Conservation (phyloP, 2,329 filamentous ascomycete genomes). For the Ambrosiella xylebori region DNA sequence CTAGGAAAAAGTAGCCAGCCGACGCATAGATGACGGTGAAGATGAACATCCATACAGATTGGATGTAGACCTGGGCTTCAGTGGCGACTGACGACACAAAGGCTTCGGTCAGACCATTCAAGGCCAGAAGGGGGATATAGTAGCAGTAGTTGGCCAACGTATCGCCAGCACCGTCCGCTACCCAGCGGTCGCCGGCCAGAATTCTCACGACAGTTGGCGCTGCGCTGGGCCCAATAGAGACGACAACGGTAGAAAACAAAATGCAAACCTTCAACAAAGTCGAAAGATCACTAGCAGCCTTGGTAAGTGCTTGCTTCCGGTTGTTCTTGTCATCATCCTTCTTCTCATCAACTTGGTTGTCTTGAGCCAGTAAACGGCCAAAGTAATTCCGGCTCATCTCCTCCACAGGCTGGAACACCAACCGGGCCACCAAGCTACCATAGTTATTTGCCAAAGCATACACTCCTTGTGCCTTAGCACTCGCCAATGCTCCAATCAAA, state of each 20-base stretch:
- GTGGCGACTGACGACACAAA: slow-evolving; percentile 81
- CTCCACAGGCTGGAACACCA: slow-evolving; percentile 88
- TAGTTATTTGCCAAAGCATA: slow-evolving; percentile 93
- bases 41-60: slow-evolving; percentile 67
- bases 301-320: slow-evolving; percentile 20
- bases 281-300: slow-evolving; percentile 36
- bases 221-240: slow-evolving; percentile 56
- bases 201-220: slow-evolving; percentile 57
- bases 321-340: slow-evolving; percentile 14
- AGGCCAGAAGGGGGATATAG: slow-evolving; percentile 79
- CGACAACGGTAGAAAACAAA: slow-evolving; percentile 51
- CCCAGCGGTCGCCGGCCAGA: slow-evolving; percentile 64
- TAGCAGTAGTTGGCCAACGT: slow-evolving; percentile 72
- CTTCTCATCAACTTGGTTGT: slow-evolving; percentile 15
- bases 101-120: slow-evolving; percentile 83
- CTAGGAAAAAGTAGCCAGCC: slow-evolving; percentile 59
- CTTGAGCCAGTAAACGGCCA: slow-evolving; percentile 49
- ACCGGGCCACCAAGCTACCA: slow-evolving; percentile 69
- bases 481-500: slow-evolving; percentile 61
- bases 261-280: slow-evolving; percentile 56
- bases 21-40: slow-evolving; percentile 64
- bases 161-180: slow-evolving; percentile 49
- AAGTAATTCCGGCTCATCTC: slow-evolving; percentile 86
- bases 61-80: slow-evolving; percentile 53
- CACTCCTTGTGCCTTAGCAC: slow-evolving; percentile 66